Percentiles rank a stretch among this genome's conserved stretches.
Evolutionary conservation across 1,284 basidiomycete genomes (phyloP).

Genomic region (Ceratobasidium sp.): DNA sequence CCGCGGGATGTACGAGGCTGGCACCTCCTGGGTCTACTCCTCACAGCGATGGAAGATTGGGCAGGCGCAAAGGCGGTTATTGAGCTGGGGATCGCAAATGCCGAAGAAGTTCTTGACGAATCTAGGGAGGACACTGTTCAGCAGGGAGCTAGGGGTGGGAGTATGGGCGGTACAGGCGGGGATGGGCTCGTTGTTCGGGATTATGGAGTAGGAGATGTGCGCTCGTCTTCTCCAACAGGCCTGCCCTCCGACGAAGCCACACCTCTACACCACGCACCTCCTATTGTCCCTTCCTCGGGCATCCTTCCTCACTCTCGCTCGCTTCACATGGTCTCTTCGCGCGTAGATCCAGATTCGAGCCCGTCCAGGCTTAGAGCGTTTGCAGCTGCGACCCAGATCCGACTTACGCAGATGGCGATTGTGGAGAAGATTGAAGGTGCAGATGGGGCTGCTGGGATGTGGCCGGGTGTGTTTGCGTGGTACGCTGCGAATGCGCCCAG

Average conservation of each 20-base stretch:
- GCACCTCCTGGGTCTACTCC: slow-evolving; percentile 89
- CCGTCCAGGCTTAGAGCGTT: slow-evolving; percentile 67
- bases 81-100: slow-evolving; percentile 71
- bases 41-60: slow-evolving; percentile 86
- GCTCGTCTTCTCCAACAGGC: slow-evolving; percentile 37
- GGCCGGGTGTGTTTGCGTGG: slow-evolving; percentile 90
- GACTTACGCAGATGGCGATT: slow-evolving; percentile 87
- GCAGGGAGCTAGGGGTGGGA: slow-evolving; percentile 26
- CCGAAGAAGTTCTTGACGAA: slow-evolving; percentile 58
- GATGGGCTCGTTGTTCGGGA: slow-evolving; percentile 42
- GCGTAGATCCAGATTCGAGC: slow-evolving; percentile 52
- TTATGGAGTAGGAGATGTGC: slow-evolving; percentile 37
- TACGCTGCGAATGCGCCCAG: slow-evolving; percentile 50
- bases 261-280: slow-evolving; percentile 31
- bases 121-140: slow-evolving; percentile 46
- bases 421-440: slow-evolving; percentile 87
- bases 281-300: slow-evolving; percentile 50
- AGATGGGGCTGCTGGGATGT: slow-evolving; percentile 83
- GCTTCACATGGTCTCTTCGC: slow-evolving; percentile 68
- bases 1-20: slow-evolving; percentile 81
- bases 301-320: slow-evolving; percentile 61
- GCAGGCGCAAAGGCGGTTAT: slow-evolving; percentile 79
- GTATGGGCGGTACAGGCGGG: slow-evolving; percentile 5
- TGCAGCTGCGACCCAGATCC: slow-evolving; percentile 82
- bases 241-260: slow-evolving; percentile 12